Base-by-base conservation (phyloP, 352 stramenopile species). In the Globisporangium perplexum region DNA sequence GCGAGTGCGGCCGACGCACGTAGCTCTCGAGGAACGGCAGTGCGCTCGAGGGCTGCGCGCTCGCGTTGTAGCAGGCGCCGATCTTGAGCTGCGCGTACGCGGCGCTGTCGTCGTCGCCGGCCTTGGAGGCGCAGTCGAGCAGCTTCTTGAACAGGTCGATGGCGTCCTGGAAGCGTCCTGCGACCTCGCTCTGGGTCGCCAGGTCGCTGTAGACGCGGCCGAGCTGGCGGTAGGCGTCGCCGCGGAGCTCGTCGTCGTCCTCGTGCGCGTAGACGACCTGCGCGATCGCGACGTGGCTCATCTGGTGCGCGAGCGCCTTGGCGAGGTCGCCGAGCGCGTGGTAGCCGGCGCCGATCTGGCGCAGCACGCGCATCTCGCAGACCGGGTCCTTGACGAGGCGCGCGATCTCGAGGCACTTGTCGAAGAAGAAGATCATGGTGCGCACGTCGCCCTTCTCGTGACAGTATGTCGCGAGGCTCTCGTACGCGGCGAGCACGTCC, bases 351-450 rank as follows among this genome's bases (percentile, higher is more conserved):
- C 92, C 92, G 36, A 98, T 83, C 53, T 85, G 80, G 48, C 77
- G 83, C 24, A 96, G 65, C 17, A 96, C 72, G 8, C 68, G 70
- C 83, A 97, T 95, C 59, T 98, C 90, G 22, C 82, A 86, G 18
- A 77, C 68, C 17, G 76, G 68, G 58, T 98, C 92, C 38, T 86
- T 85, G 5, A 93, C 87, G 15, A 97, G 71, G 42, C 86, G 70
- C 2, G 83, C 70, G 47, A 97, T 92, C 63, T 97, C 88, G 18
- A 97, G 75, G 56, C 89, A 96, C 56, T 98, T 97, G 23, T 96
- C 88, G 55, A 93, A 91, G 53, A 98, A 98, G 65, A 96, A 96
- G 31, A 97, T 84, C 66, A 89, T 88, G 15, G 91, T 98, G 53
- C 90, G 85, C 30, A 72, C 63, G 65, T 97, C 90, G 18, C 83